These are phyloP conservation scores for Prunus fruticosa DNA, from an alignment of 306 rosid genomes.

Conservation along the genomic window DNA sequence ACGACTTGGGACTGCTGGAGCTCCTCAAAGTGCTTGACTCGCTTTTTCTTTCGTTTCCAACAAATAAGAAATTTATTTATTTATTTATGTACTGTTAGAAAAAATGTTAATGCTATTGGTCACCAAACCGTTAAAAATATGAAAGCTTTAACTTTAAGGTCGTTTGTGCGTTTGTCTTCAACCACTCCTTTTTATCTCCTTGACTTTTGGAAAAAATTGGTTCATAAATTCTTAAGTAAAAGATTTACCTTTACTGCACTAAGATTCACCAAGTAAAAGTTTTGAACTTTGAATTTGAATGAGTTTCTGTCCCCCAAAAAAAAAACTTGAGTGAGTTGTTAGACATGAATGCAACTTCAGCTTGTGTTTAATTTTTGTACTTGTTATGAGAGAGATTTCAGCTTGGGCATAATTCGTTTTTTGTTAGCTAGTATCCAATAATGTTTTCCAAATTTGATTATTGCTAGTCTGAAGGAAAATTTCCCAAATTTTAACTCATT, in stretches of 20 bases:
- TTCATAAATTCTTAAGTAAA: no score
- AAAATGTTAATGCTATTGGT: neutral
- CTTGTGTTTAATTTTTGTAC: no score
- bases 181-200: neutral
- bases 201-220: neutral
- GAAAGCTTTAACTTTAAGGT: neutral
- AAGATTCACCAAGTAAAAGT: neutral
- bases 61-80: neutral
- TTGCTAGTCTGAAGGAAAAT: neutral
- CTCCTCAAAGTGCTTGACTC: conserved; percentile 15
- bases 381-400: neutral
- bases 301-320: neutral
- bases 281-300: neutral
- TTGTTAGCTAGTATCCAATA: neutral
- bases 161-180: neutral
- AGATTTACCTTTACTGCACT: neutral
- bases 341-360: neutral
- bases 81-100: neutral
- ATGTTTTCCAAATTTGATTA: neutral
- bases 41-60: neutral
- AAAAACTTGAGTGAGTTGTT: neutral
- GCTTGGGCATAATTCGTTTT: neutral
- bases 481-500: no score
- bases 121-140: neutral
- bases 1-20: conserved; percentile 27